Evolutionary conservation across 768 basidiomycete species (phyloP), one percentile per base, ranked within the genome.

Genomic region (Mycena vulgaris): DNA sequence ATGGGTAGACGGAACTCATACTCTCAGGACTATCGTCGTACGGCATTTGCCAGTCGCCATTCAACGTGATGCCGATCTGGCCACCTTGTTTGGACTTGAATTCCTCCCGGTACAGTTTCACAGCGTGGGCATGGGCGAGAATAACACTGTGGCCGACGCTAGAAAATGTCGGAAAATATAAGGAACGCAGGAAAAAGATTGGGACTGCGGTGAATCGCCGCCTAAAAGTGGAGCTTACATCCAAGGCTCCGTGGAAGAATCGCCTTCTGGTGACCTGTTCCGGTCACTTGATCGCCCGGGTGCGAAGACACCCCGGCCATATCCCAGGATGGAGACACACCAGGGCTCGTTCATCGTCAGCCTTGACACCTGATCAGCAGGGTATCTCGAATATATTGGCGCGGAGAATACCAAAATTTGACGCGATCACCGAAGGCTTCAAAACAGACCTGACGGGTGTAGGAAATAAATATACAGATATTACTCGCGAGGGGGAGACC

Each of bases 301-400:
- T 3, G 91, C 92, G 71, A 93, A 93, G 17, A 90, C 86, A 52
- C 91, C 92, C 52, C 88, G 84, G 17, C 90, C 89, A 75, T 93
- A 91, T n/a, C 93, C 92, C 55, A 91, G 81, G 73, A 92, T 84
- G 57, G 92, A 87, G 59, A 90, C 84, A 76, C 89, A 90, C 91
- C 89, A 92, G 0, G 92, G 92, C 81, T 95, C 92, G 78, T 94
- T 93, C 80, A 93, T 83, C 3, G 92, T 93, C 56, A 93, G 78
- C 90, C 90, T 90, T 70, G 35, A 23, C 13, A 9, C 33, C 45
- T 58, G 56, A 61, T 52, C 52, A 66, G 55, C 23, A 28, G 58
- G 47, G 59, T 65, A 16, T n/a, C 45, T 33, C 42, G 48, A 64
- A 42, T n/a, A 53, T 73, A 58, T 66, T 64, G 75, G 31, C 80